Evolutionary conservation across 1,284 basidiomycete genomes (phyloP), one percentile per base, ranked within the genome.

Genomic region (Anthracocystis setariae): DNA sequence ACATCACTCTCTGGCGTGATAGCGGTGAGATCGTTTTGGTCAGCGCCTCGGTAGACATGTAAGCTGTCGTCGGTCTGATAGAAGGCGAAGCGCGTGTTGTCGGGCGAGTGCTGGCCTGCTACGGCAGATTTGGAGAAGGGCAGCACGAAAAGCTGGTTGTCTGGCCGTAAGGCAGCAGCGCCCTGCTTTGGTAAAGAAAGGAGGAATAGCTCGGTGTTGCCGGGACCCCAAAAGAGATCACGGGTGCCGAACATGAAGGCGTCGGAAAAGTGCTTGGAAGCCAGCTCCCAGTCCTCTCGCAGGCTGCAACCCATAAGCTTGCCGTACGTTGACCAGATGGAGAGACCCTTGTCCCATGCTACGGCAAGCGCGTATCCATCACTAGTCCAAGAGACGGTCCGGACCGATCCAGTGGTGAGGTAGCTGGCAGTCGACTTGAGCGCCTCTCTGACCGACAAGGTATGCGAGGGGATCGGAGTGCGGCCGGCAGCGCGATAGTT

Each of bases 1-100:
- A 97, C 93, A 77, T 98, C 95, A 3, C 92, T 93, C 79, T 97
- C 94, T n/a, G 95, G 95, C 79, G 97, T 97, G 82, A 98, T 97
- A 46, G 98, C 90, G 79, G 93, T 94, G 89, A 96, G 91, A 80
- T 98, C 95, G 8, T 93, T 94, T 83, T 97, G 94, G 83, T 98
- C 95, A 20, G 93, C 92, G 3, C 96, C 95, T 60, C 96, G 89
- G 82, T 98, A 98, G n/a, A 98, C 90, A 3, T 97, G 87, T 1
- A 93, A 90, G 38, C 92, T 88, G 79, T 98, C 94, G 78, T 98
- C 94, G 87, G 95, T 89, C 83, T 97, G 93, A 35, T 97, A 86
- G 83, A 98, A 96, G 0, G 93, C 94, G 79, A 96, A 95, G 68
- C 92, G 88, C 3, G 93, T 92, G 78, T 94, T 94, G 79, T 95